Evolutionary conservation across 2,329 filamentous ascomycete species (phyloP).

Genomic region (Calonectria pseudoreteaudii): DNA sequence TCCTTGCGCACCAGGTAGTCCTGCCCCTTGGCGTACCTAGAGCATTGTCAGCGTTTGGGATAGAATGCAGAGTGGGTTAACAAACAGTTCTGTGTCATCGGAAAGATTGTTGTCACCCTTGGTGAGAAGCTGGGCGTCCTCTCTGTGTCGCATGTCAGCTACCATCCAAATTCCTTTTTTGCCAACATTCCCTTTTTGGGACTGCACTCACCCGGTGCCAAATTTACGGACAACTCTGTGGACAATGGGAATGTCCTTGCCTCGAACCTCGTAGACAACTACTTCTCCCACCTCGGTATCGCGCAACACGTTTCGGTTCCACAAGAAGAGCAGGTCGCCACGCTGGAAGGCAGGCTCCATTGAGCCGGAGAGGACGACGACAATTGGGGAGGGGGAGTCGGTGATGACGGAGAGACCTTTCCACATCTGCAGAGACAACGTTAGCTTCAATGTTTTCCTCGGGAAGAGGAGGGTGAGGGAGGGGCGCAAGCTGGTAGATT

Average conservation of each 20-base stretch:
- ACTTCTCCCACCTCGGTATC: constrained; percentile 68
- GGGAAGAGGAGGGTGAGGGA: neutral
- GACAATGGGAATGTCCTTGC: constrained; percentile 97
- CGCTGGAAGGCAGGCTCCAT: constrained; percentile 89
- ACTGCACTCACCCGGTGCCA: constrained; percentile 63
- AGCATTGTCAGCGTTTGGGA: neutral
- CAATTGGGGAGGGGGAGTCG: constrained; percentile 81
- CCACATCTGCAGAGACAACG: constrained; percentile 70
- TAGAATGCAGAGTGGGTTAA: neutral
- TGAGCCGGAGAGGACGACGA: constrained; percentile 85
- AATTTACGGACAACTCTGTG: constrained; percentile 88
- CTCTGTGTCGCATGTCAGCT: constrained; percentile 48
- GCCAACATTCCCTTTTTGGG: neutral
- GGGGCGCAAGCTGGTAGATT: neutral
- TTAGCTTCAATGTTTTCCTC: constrained; percentile 30
- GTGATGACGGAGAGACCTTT: constrained; percentile 86
- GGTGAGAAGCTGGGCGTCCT: constrained; percentile 81
- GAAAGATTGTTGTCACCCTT: constrained; percentile 98
- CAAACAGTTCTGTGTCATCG: constrained; percentile 81
- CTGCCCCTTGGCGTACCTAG: constrained; percentile 82
- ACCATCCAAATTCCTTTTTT: neutral
- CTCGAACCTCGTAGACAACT: constrained; percentile 83
- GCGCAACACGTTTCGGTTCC: constrained; percentile 75
- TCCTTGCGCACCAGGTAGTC: constrained; percentile 88
- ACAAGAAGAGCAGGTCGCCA: constrained; percentile 80